phyloP scores from a whole-genome alignment of 176 grass and related monocot species.

The Lolium multiflorum region DNA sequence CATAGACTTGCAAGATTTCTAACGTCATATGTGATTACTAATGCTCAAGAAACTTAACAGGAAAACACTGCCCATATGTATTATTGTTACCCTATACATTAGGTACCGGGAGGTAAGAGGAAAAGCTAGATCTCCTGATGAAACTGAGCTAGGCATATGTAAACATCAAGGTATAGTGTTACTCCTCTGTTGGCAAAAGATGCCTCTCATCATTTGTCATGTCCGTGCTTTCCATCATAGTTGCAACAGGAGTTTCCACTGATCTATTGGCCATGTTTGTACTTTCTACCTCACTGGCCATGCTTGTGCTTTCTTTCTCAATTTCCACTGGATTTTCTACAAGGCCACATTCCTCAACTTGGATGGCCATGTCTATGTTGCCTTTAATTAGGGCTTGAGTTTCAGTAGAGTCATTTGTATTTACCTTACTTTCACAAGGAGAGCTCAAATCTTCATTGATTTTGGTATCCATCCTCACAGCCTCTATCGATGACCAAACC shows the following conservation, averaged over 20 bases:
- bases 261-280: not conserved
- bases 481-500: slow-evolving; percentile 41
- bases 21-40: slow-evolving; percentile 34
- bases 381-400: slow-evolving; percentile 19
- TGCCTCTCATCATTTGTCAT: not conserved
- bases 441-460: slow-evolving; percentile 7
- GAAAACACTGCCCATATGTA: slow-evolving; percentile 4
- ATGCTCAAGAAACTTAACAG: not conserved
- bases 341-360: slow-evolving; percentile 17
- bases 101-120: slow-evolving; percentile 10
- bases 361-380: not conserved
- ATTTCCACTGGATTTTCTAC: not conserved
- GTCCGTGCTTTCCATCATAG: not conserved
- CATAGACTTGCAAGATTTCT: not conserved
- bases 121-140: not conserved
- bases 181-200: slow-evolving; percentile 25
- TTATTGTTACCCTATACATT: slow-evolving; percentile 17
- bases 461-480: slow-evolving; percentile 23
- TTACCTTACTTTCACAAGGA: slow-evolving; percentile 1
- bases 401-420: not conserved
- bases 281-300: not conserved
- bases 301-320: not conserved
- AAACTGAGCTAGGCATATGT: not conserved
- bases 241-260: slow-evolving; percentile 7
- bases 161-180: slow-evolving; percentile 15